Evolutionary conservation across 495 filamentous ascomycete species (phyloP), one percentile per base, ranked within the genome.

Genomic region (Mytilinidion resinicola): DNA sequence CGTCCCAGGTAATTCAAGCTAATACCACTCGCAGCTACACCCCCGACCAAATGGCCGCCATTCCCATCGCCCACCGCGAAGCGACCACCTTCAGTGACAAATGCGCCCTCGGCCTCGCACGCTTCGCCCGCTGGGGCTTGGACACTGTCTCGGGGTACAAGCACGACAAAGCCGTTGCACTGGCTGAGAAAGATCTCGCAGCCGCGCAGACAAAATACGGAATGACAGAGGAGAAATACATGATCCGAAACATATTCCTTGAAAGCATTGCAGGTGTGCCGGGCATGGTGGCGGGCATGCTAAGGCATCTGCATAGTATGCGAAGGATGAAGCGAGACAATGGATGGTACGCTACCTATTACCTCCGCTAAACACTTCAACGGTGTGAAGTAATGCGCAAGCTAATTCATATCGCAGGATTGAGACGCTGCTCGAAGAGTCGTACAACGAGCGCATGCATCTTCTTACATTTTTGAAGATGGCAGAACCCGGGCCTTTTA

Each of bases 401-500:
- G 41, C 56, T 66, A 41, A 61, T 35, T 43, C 15, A 15, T 34
- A 4, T 15, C 25, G 19, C 55, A 84, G 82, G 82, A 97, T 99
- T 62, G 92, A 96, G 70, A 96, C 89, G 0, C 79, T 97, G 0
- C 80, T 97, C 3, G 93, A 96, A 71, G 93, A 98, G 72, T 85
- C 84, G 48, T 96, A 87, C 76, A 98, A 98, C 66, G 93, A 98
- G 70, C 82, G 92, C 1, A 96, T 97, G 89, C 92, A 97, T 62
- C 83, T 98, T 0, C 76, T 97, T 41, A 96, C 89, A 0, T 97
- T 96, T 75, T 81, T 96, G 66, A 91, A 95, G 72, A 84, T 97
- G 76, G 87, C 86, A 53, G 84, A 96, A 64, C 92, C 91, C 0
- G 92, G 84, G 25, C 76, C 80, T 78, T 92, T 96, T 79, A 95